Base-by-base conservation (phyloP, 331 rosid species). In the Acacia concinna region DNA sequence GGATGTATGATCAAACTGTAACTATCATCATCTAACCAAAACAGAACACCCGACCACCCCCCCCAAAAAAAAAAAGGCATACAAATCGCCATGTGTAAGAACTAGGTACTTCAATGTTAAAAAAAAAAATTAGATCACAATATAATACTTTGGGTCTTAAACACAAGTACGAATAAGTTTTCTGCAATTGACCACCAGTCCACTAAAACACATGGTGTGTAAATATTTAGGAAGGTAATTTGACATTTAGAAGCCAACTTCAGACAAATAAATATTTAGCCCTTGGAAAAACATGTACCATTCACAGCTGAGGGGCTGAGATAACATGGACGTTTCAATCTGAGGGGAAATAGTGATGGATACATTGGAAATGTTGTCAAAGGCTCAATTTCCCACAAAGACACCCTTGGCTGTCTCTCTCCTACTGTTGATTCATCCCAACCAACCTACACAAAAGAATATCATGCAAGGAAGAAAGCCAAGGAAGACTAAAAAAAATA, bases 371-470 rank as follows among this genome's bases (percentile, higher is more conserved):
- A 93, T 34, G 94, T 93, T 65, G 97, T 93, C 68, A 93, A 85
- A 74, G 97, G 97, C 86, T 93, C 97, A 81, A 93, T 93, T 86
- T 93, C 97, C 97, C 97, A 93, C 71, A 93, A 83, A 0, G 97
- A 93, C 13, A 93, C 97, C 49, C 97, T 80, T 32, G 97, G 97
- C 82, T 85, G 97, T 79, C 97, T 88, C 73, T 93, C 97, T 46
- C 94, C 97, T 34, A 94, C 91, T 23, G 97, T 89, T 65, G 97
- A 91, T 84, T 93, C 97, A 76, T 93, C 97, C 97, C 97, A 93
- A 75, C 97, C 97, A 57, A 93, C 97, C 97, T 93, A 79, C 51
- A 47, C 79, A 80, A 20, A 38, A 74, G 37, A 32, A 15, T 72
- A 37, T 18, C 41, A 57, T 60, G 28, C 14, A 75, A 57, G 32